phyloP scores from a whole-genome alignment of 176 grass and related monocot genomes.

The Themeda triandra region DNA sequence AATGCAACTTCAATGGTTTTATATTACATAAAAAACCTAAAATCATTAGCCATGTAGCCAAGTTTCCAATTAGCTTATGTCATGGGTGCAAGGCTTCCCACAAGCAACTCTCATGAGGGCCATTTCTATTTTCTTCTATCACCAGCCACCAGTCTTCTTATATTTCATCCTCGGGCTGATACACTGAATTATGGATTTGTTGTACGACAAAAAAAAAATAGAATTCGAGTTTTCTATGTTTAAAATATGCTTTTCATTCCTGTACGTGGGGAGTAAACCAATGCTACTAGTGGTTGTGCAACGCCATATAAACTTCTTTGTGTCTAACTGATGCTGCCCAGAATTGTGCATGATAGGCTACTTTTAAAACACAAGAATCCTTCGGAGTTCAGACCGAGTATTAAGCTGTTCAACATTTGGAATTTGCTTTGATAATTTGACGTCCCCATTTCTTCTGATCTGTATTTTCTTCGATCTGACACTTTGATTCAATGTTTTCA shows the following conservation, averaged over 20 bases:
- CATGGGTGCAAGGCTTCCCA: neutral
- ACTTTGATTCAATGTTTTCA: neutral
- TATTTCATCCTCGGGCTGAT: neutral
- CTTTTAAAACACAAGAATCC: neutral
- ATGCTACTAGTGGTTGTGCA: neutral
- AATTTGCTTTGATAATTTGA: neutral
- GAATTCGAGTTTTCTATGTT: neutral
- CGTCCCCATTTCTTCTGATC: neutral
- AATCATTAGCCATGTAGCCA: too few relatives aligned
- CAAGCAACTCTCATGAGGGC: neutral
- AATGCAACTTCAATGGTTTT: neutral
- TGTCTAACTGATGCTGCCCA: neutral
- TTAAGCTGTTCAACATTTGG: neutral
- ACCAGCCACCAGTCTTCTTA: too few relatives aligned
- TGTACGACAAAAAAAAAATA: too few relatives aligned
- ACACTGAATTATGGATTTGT: too few relatives aligned
- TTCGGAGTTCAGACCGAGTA: neutral
- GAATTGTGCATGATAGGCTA: neutral
- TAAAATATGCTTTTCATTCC: neutral
- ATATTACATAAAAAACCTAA: neutral
- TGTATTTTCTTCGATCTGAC: neutral
- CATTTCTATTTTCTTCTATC: neutral
- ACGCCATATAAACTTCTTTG: neutral
- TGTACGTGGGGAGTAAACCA: neutral
- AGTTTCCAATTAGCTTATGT: neutral